Percentiles rank a stretch among this genome's conserved stretches.
phyloP scores from a whole-genome alignment of 768 basidiomycete genomes.

The Leccinum imitatum region DNA sequence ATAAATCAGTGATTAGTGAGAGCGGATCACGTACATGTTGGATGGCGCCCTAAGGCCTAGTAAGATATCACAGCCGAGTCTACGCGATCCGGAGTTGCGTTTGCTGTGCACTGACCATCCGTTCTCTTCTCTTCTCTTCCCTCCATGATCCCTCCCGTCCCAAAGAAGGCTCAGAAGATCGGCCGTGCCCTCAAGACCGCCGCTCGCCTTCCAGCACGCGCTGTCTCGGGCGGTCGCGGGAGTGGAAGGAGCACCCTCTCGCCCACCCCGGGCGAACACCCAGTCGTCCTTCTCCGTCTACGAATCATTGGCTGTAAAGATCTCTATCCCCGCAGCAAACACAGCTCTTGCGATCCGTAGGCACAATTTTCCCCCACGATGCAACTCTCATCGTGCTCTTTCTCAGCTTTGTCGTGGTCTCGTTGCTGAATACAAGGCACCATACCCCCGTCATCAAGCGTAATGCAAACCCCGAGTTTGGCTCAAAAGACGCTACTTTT shows the following conservation, averaged over 20 bases:
- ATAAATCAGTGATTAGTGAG: not conserved
- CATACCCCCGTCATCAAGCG: slow-evolving; percentile 78
- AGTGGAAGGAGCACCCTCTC: slow-evolving; percentile 37
- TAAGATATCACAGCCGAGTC: not conserved
- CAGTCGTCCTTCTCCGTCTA: slow-evolving; percentile 64
- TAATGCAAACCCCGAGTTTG: slow-evolving; percentile 65
- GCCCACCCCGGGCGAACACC: slow-evolving; percentile 60
- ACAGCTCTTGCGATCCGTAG: slow-evolving; percentile 76
- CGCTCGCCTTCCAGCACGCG: slow-evolving; percentile 49
- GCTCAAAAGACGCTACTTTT: slow-evolving; percentile 75
- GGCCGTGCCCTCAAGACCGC: slow-evolving; percentile 61
- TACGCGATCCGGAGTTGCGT: not conserved
- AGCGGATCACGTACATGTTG: not conserved
- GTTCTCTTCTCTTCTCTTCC: not conserved
- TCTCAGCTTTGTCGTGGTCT: slow-evolving; percentile 68
- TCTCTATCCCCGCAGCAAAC: slow-evolving; percentile 62
- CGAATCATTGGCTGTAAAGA: slow-evolving; percentile 66
- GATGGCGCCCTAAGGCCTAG: too few relatives aligned
- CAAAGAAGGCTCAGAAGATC: slow-evolving; percentile 50
- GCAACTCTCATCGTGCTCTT: not conserved
- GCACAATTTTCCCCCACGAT: slow-evolving; percentile 29
- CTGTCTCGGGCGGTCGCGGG: slow-evolving; percentile 40
- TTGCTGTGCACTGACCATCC: slow-evolving; percentile 13
- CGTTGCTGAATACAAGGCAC: slow-evolving; percentile 53
- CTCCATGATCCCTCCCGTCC: slow-evolving; percentile 33